Evolutionary conservation across 2,329 filamentous ascomycete species (phyloP).

Genomic region (Escovopsis sp.): DNA sequence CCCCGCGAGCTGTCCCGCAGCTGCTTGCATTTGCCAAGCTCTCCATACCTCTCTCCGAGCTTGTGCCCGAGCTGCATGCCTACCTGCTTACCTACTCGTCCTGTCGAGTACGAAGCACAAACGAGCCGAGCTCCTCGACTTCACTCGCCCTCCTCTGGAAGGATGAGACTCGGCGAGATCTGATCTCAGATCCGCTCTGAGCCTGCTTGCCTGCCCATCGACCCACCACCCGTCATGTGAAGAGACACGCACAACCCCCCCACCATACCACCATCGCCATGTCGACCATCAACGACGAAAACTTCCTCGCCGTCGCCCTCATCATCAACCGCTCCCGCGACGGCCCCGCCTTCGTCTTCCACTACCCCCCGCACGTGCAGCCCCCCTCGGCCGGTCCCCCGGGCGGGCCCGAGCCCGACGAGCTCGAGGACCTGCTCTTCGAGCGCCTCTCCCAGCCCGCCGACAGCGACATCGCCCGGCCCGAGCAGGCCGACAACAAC

Average conservation of each 20-base stretch:
- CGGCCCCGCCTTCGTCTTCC: constrained; percentile 71
- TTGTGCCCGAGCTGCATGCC: too few species aligned
- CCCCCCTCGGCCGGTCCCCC: constrained; percentile 18
- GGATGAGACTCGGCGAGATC: too few species aligned
- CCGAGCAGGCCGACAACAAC: constrained; percentile 28
- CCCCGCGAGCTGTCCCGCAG: too few species aligned
- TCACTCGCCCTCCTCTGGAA: too few species aligned
- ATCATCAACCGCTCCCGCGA: constrained; percentile 61
- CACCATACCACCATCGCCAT: constrained; percentile 18
- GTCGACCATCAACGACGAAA: constrained; percentile 36
- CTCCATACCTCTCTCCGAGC: too few species aligned
- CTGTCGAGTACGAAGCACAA: too few species aligned
- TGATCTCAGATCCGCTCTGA: too few species aligned
- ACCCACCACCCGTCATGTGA: constrained; percentile 2
- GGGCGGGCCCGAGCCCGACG: constrained; percentile 17
- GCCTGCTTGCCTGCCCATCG: too few species aligned
- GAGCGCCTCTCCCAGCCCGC: constrained; percentile 28
- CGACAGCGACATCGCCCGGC: constrained; percentile 16
- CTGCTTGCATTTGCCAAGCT: too few species aligned
- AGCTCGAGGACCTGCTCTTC: constrained; percentile 36
- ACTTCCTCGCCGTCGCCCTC: constrained; percentile 55
- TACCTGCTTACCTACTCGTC: too few species aligned
- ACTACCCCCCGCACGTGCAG: constrained; percentile 56
- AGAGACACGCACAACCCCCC: background rate
- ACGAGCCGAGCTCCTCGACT: too few species aligned